phyloP scores from a whole-genome alignment of 1,139 yeast genomes.

The Kazachstania sp. region DNA sequence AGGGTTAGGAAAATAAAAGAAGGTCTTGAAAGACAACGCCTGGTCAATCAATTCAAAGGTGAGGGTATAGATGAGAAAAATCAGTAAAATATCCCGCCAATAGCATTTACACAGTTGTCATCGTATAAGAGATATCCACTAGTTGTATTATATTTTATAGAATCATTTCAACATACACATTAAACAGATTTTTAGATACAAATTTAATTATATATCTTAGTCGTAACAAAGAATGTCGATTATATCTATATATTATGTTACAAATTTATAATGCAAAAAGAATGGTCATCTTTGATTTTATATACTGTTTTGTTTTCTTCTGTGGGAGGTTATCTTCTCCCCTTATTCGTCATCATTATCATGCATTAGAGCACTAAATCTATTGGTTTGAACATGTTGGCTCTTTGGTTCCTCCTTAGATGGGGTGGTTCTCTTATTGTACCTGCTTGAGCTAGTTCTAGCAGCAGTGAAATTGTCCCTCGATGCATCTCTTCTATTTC shows the following conservation, averaged over 20 bases:
- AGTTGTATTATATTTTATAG: no score
- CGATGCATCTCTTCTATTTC: constrained; percentile 22
- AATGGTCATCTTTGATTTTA: not conserved
- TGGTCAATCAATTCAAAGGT: constrained; percentile 3
- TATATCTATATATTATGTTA: no score
- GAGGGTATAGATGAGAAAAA: not conserved
- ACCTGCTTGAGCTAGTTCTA: constrained; percentile 27
- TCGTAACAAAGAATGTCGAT: no score
- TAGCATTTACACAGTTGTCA: no score
- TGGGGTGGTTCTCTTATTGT: constrained; percentile 20
- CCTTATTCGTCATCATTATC: constrained; percentile 21
- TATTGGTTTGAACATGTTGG: constrained; percentile 22
- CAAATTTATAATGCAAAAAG: not conserved
- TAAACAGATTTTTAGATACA: no score
- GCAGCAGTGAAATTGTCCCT: constrained; percentile 26
- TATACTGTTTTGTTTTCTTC: not conserved
- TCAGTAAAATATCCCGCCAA: no score
- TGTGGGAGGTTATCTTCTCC: not conserved
- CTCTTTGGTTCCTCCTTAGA: constrained; percentile 23
- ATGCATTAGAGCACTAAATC: constrained; percentile 30
- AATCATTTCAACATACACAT: no score
- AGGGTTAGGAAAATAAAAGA: constrained; percentile 50
- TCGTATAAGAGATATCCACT: no score
- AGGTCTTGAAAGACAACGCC: constrained; percentile 46
- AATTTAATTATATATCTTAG: no score